Evolutionary conservation across 805 yeast genomes (phyloP).

Genomic region (Metschnikowia rubicola): DNA sequence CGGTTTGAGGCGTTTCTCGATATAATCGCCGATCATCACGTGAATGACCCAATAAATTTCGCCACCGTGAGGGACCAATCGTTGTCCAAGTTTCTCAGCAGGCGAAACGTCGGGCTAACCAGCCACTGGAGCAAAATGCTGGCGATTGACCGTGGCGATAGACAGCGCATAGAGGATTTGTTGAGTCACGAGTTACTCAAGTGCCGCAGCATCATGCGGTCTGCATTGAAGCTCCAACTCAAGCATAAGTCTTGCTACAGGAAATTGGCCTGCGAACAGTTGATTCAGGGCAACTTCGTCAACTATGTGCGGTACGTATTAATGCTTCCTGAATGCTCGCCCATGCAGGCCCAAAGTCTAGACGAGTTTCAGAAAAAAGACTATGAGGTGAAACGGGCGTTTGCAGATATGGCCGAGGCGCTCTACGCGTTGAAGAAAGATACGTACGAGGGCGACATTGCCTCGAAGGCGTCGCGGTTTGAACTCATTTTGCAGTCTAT

Average conservation of each 20-base stretch:
- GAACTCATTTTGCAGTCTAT: slow-evolving; percentile 28
- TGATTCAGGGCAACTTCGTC: slow-evolving; percentile 36
- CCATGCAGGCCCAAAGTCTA: slow-evolving; percentile 15
- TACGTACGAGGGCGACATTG: slow-evolving; percentile 24
- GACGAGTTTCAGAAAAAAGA: slow-evolving; percentile 24
- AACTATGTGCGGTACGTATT: slow-evolving; percentile 36
- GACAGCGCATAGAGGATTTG: slow-evolving; percentile 24
- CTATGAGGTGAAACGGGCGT: slow-evolving; percentile 26
- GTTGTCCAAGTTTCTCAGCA: slow-evolving; percentile 24
- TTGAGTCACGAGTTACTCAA: slow-evolving; percentile 29
- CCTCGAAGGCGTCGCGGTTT: slow-evolving; percentile 12
- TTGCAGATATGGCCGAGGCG: slow-evolving; percentile 25
- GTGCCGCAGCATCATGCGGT: slow-evolving; percentile 23
- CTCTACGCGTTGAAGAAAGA: slow-evolving; percentile 27
- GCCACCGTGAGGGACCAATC: slow-evolving; percentile 33
- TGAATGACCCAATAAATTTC: slow-evolving; percentile 37
- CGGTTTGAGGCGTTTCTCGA: slow-evolving; percentile 33
- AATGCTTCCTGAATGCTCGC: slow-evolving; percentile 24
- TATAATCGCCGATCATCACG: slow-evolving; percentile 28
- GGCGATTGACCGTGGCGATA: slow-evolving; percentile 5
- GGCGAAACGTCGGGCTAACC: slow-evolving; percentile 5
- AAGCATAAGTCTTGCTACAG: slow-evolving; percentile 1
- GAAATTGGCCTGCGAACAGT: slow-evolving; percentile 25
- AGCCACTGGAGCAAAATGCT: slow-evolving; percentile 3
- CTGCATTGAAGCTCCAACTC: slow-evolving; percentile 3